phyloP scores from a whole-genome alignment of 768 basidiomycete species.

The Mycena filopes region DNA sequence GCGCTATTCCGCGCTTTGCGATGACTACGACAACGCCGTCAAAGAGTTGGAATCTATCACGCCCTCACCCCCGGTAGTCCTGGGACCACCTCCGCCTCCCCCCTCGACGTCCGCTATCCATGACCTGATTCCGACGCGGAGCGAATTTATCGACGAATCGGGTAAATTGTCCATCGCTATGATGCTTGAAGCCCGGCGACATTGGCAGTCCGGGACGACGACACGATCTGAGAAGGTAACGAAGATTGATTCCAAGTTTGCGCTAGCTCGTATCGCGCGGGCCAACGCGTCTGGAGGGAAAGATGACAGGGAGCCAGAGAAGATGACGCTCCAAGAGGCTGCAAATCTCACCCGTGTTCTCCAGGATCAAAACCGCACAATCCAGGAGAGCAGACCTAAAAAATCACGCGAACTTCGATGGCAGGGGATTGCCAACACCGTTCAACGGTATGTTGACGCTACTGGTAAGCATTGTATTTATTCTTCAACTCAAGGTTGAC shows the following conservation, averaged over 20 bases:
- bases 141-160: constrained; percentile 8
- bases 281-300: background rate
- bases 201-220: constrained; percentile 19
- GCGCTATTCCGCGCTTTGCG: constrained; percentile 23
- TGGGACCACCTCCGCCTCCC: background rate
- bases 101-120: too few relatives aligned
- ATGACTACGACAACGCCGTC: constrained; percentile 11
- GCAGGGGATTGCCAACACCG: background rate
- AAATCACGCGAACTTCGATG: constrained; percentile 24
- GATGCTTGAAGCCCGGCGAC: constrained; percentile 8
- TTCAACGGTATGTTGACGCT: constrained; percentile 1
- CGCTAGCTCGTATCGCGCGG: constrained; percentile 3
- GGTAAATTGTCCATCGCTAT: constrained; percentile 6
- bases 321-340: constrained; percentile 27
- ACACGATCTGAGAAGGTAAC: constrained; percentile 10
- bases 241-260: constrained; percentile 15
- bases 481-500: background rate
- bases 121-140: background rate
- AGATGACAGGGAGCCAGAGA: constrained; percentile 15
- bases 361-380: constrained; percentile 12
- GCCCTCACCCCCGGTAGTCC: too few relatives aligned
- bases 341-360: constrained; percentile 23
- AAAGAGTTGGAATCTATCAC: background rate
- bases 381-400: background rate
- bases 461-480: background rate